Conservation (phyloP, 768 basidiomycete species). For the Termitomyces sp. region DNA sequence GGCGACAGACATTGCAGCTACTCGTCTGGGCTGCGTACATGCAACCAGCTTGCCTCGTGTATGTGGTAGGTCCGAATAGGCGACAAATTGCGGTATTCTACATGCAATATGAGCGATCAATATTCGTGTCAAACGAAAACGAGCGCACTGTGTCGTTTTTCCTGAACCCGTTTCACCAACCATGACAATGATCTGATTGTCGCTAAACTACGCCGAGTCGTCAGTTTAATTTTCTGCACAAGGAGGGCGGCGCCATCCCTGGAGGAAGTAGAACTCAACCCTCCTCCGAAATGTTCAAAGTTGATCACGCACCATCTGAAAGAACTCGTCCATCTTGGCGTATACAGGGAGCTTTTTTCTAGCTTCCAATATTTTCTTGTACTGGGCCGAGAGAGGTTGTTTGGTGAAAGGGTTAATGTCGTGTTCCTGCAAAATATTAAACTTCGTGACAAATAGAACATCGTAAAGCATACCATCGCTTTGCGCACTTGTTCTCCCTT, state of each 20-base stretch:
- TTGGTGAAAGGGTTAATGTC: constrained; percentile 89
- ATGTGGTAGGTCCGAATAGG: constrained; percentile 90
- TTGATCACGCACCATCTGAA: constrained; percentile 64
- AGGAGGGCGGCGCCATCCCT: constrained; percentile 31
- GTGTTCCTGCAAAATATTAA: constrained; percentile 46
- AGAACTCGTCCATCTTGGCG: constrained; percentile 89
- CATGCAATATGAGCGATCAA: constrained; percentile 8
- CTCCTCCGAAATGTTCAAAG: constrained; percentile 26
- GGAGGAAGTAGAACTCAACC: constrained; percentile 38
- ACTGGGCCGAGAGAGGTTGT: constrained; percentile 65
- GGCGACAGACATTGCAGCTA: constrained; percentile 97
- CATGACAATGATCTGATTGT: constrained; percentile 85
- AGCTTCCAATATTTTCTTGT: constrained; percentile 78
- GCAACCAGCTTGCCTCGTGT: constrained; percentile 87
- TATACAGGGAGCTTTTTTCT: constrained; percentile 91
- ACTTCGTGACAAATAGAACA: neutral
- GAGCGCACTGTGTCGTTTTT: constrained; percentile 88
- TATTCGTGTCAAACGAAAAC: neutral
- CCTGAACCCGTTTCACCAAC: constrained; percentile 95
- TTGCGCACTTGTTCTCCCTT: constrained; percentile 57
- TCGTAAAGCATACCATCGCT: constrained; percentile 53
- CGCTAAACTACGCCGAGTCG: constrained; percentile 45
- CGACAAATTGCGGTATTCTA: constrained; percentile 93
- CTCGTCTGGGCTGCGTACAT: constrained; percentile 94
- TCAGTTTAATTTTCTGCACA: constrained; percentile 21